phyloP scores from a whole-genome alignment of 2,329 filamentous ascomycete genomes.

The Cercospora janseana region DNA sequence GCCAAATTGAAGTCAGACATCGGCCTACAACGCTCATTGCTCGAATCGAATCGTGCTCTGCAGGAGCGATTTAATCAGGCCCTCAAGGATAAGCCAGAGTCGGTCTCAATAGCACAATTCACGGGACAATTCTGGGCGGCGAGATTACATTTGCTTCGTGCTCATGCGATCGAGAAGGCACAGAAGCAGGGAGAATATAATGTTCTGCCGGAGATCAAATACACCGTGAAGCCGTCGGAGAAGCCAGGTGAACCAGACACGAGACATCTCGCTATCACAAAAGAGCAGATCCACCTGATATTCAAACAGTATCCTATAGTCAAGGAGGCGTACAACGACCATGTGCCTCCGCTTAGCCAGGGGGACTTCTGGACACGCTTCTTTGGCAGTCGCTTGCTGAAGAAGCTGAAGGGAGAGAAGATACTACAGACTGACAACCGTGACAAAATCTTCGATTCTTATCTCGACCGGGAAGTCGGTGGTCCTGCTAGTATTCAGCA shows the following conservation, averaged over 20 bases:
- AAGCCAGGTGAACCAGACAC: conserved; percentile 63
- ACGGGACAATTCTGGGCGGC: conserved; percentile 94
- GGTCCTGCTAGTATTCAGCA: conserved; percentile 54
- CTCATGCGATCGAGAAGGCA: conserved; percentile 82
- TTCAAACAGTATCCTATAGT: conserved; percentile 91
- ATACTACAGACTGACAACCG: conserved; percentile 72
- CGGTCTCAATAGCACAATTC: conserved; percentile 76
- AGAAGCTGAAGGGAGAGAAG: conserved; percentile 86
- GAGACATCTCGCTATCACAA: conserved; percentile 77
- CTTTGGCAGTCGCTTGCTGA: conserved; percentile 85
- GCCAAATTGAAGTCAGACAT: conserved; percentile 72
- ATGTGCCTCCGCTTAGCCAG: conserved; percentile 67
- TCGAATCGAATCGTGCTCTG: conserved; percentile 71
- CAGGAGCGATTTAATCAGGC: conserved; percentile 86
- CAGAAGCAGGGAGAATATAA: conserved; percentile 92
- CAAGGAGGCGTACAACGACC: conserved; percentile 86
- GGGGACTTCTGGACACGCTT: conserved; percentile 90
- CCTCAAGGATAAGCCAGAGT: conserved; percentile 76
- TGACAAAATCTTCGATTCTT: conserved; percentile 81
- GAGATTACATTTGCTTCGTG: conserved; percentile 77
- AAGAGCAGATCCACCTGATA: conserved; percentile 89
- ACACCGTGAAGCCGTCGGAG: conserved; percentile 32
- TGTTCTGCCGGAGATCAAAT: conserved; percentile 82
- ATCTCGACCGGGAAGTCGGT: conserved; percentile 66
- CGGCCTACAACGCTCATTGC: conserved; percentile 80